phyloP scores from a whole-genome alignment of 768 basidiomycete genomes.

The Boletus sp. region DNA sequence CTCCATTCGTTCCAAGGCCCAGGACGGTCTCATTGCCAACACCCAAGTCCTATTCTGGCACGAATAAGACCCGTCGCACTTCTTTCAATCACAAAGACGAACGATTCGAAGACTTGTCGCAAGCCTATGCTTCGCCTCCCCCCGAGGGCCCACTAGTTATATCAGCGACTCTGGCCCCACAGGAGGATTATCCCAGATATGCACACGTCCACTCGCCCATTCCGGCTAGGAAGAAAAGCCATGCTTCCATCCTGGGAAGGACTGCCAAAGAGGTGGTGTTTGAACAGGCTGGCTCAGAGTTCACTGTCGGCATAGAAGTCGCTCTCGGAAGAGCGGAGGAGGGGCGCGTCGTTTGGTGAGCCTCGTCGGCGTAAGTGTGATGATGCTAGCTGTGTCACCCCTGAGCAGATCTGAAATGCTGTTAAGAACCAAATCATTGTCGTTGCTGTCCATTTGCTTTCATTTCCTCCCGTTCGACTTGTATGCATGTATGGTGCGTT shows the following conservation, averaged over 20 bases:
- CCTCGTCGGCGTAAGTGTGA: not conserved
- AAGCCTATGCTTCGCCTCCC: conserved; percentile 29
- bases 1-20: conserved; percentile 17
- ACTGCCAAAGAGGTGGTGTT: conserved; percentile 24
- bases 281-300: conserved; percentile 28
- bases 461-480: not conserved
- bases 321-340: conserved; percentile 34
- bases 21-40: conserved; percentile 29
- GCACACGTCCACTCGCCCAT: conserved; percentile 25
- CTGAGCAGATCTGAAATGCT: conserved; percentile 1
- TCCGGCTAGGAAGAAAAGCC: conserved; percentile 14
- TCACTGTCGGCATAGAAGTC: conserved; percentile 30
- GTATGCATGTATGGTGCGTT: conserved; percentile 8
- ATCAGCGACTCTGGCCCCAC: conserved; percentile 12
- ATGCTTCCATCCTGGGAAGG: conserved; percentile 8
- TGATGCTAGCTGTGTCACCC: not conserved
- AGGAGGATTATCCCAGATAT: conserved; percentile 29
- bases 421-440: conserved; percentile 14
- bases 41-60: not conserved
- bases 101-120: conserved; percentile 30
- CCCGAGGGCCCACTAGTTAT: conserved; percentile 27
- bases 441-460: conserved; percentile 17
- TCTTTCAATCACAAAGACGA: conserved; percentile 19
- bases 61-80: conserved; percentile 13
- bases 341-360: conserved; percentile 32